Conservation (phyloP, 345 rosid species). For the Excoecaria cochinchinensis region DNA sequence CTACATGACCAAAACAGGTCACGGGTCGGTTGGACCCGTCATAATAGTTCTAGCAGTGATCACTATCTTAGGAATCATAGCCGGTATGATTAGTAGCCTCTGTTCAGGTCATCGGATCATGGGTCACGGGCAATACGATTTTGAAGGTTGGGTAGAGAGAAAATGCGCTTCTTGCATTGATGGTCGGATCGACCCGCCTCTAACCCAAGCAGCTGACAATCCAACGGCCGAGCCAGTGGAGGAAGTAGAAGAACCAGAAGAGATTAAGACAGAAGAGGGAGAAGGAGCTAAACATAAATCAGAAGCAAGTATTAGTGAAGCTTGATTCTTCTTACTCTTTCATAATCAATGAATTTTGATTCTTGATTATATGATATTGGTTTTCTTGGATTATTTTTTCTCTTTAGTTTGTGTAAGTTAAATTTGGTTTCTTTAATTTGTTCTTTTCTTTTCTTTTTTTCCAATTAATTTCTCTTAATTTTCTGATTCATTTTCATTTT, state of each 20-base stretch:
- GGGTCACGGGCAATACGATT: conserved; percentile 55
- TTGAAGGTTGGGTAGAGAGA: conserved; percentile 67
- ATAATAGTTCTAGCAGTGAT: conserved; percentile 66
- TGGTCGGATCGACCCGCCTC: conserved; percentile 42
- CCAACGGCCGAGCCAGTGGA: conserved; percentile 25
- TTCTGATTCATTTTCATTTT: not conserved
- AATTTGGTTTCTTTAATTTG: conserved; percentile 1
- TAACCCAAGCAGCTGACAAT: conserved; percentile 23
- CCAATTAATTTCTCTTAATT: not conserved
- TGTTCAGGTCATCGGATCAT: conserved; percentile 55
- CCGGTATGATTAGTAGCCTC: conserved; percentile 60
- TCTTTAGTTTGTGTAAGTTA: not conserved
- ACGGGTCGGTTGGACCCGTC: conserved; percentile 59
- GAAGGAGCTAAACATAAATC: conserved; percentile 20
- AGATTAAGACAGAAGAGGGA: conserved; percentile 30
- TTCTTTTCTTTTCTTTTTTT: not conserved
- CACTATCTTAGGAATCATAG: conserved; percentile 53
- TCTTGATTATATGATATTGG: not conserved
- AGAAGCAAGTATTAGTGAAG: conserved; percentile 20
- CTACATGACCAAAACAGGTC: conserved; percentile 35
- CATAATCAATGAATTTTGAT: too few species aligned
- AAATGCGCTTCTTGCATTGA: conserved; percentile 69
- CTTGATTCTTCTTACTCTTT: conserved; percentile 6
- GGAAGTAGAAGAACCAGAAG: conserved; percentile 21
- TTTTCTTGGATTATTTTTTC: not conserved